phyloP scores from a whole-genome alignment of 345 rosid species.

The Theobroma cacao region DNA sequence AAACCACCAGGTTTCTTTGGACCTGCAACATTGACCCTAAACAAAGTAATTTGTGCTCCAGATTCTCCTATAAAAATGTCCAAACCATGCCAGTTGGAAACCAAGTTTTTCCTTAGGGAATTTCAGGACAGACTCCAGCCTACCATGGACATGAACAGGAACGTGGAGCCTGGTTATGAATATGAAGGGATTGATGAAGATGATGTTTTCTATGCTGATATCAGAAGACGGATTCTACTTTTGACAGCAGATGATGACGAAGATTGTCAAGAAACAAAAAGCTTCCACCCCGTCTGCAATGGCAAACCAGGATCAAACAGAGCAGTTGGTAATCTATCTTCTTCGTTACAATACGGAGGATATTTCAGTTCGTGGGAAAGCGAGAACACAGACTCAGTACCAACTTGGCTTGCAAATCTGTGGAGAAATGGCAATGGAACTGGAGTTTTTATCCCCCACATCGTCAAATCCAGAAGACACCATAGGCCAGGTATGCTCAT shows the following conservation, averaged over 20 bases:
- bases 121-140: neutral
- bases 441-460: conserved; percentile 55
- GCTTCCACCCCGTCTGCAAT: neutral
- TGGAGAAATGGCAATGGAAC: conserved; percentile 43
- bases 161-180: neutral
- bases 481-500: conserved; percentile 18
- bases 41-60: neutral
- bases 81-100: neutral
- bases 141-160: conserved; percentile 8
- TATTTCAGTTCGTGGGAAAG: conserved; percentile 26
- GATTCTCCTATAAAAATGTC: neutral
- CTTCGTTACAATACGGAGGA: conserved; percentile 24
- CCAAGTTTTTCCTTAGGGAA: conserved; percentile 8
- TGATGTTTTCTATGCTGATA: conserved; percentile 35
- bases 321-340: neutral
- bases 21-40: conserved; percentile 26
- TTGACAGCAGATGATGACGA: conserved; percentile 44
- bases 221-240: conserved; percentile 40
- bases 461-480: conserved; percentile 17
- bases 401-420: conserved; percentile 26
- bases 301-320: neutral
- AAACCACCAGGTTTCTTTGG: conserved; percentile 5
- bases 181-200: conserved; percentile 19
- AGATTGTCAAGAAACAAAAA: neutral
- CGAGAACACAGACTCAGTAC: conserved; percentile 11